These are phyloP conservation scores for Colletotrichum sp. DNA, from an alignment of 2,329 filamentous ascomycete genomes.

Conservation along the genomic window DNA sequence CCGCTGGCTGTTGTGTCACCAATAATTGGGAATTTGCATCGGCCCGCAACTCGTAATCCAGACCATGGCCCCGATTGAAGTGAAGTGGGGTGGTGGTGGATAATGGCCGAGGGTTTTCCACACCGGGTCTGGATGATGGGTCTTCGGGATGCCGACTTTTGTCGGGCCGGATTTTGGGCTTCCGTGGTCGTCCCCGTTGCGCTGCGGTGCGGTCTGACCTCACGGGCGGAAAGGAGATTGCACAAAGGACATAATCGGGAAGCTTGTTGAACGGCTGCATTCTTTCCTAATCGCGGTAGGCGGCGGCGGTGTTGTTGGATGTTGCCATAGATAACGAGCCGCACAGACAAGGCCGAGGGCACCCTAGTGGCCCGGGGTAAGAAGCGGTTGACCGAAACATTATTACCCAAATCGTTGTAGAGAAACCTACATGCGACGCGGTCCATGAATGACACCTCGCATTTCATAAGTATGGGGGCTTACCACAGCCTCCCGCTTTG, in stretches of 20 bases:
- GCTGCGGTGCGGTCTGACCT: not conserved
- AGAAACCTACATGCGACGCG: not conserved
- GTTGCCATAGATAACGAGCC: not conserved
- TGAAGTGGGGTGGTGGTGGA: not conserved
- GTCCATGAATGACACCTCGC: not conserved
- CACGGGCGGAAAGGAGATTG: not conserved
- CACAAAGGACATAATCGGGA: not conserved
- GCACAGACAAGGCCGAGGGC: not conserved
- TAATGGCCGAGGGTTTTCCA: not conserved
- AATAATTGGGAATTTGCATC: not conserved
- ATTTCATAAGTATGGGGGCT: not conserved
- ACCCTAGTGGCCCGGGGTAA: not conserved
- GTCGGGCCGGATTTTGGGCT: not conserved
- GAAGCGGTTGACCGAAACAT: not conserved
- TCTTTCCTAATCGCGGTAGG: not conserved
- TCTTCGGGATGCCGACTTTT: not conserved
- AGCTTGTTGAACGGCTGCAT: not conserved
- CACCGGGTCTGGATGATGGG: not conserved
- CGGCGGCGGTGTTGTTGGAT: not conserved
- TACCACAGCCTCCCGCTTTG: not conserved
- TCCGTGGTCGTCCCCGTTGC: not conserved
- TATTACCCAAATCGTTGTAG: not conserved
- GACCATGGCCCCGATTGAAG: not conserved
- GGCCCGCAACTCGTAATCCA: not conserved
- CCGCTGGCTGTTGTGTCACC: not conserved